These are phyloP conservation scores for Penicillium lividum DNA, from an alignment of 495 filamentous ascomycete species.

Conservation along the genomic window DNA sequence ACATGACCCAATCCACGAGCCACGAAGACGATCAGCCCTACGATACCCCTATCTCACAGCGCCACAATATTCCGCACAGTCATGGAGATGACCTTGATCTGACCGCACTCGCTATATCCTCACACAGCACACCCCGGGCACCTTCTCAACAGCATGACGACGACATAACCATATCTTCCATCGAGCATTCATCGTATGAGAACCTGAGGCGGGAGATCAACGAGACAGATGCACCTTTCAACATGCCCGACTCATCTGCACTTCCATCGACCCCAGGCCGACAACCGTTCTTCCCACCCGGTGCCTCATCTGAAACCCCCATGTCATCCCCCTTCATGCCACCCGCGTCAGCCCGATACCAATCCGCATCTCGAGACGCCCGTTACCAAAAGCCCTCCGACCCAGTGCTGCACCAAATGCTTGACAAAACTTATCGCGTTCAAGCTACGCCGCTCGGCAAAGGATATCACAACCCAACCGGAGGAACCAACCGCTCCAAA, in stretches of 20 bases:
- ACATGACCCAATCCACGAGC: slow-evolving; percentile 40
- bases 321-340: slow-evolving; percentile 55
- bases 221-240: slow-evolving; percentile 32
- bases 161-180: slow-evolving; percentile 60
- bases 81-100: slow-evolving; percentile 53
- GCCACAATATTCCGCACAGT: slow-evolving; percentile 23
- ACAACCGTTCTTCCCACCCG: slow-evolving; percentile 27
- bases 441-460: slow-evolving; percentile 82
- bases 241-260: slow-evolving; percentile 43
- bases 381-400: slow-evolving; percentile 53
- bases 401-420: slow-evolving; percentile 79
- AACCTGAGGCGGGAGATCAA: slow-evolving; percentile 32
- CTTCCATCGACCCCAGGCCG: slow-evolving; percentile 47
- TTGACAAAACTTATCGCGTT: slow-evolving; percentile 91
- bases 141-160: slow-evolving; percentile 46
- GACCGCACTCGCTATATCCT: slow-evolving; percentile 57
- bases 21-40: slow-evolving; percentile 34
- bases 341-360: slow-evolving; percentile 40
- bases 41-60: slow-evolving; percentile 38
- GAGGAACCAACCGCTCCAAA: slow-evolving; percentile 33
- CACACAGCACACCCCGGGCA: slow-evolving; percentile 53
- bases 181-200: slow-evolving; percentile 50
- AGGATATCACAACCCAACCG: slow-evolving; percentile 26
- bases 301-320: slow-evolving; percentile 33
- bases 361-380: slow-evolving; percentile 34